A percentile compares a stretch with the other conserved stretches of the same genome.
These are phyloP conservation scores for Gnomoniopsis sp. DNA, from an alignment of 2,329 filamentous ascomycete species.

Conservation along the genomic window DNA sequence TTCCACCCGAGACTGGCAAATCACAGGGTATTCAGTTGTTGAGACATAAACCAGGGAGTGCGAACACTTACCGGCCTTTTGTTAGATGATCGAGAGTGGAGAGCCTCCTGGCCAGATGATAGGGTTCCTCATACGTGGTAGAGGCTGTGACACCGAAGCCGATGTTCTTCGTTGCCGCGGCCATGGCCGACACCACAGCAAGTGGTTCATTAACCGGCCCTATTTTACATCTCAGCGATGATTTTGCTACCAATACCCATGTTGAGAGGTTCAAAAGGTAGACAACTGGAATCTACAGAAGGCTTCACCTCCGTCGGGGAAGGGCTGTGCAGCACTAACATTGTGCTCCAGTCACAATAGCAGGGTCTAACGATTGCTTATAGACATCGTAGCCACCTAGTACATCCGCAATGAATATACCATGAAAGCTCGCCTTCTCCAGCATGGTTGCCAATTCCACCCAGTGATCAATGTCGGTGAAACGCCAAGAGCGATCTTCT, in stretches of 20 bases:
- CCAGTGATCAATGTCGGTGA: slow-evolving; percentile 61
- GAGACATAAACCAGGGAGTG: background rate
- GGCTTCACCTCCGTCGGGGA: background rate
- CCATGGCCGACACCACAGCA: slow-evolving; percentile 62
- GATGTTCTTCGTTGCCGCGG: slow-evolving; percentile 63
- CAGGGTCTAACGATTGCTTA: slow-evolving; percentile 55
- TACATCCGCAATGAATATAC: slow-evolving; percentile 66
- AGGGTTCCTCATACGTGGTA: slow-evolving; percentile 68
- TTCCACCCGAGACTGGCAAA: slow-evolving; percentile 42
- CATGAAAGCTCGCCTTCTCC: slow-evolving; percentile 61
- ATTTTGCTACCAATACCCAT: background rate
- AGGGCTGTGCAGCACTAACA: slow-evolving; percentile 31
- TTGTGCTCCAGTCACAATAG: slow-evolving; percentile 61
- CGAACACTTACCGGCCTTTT: slow-evolving; percentile 43
- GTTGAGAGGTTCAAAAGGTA: background rate
- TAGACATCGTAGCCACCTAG: slow-evolving; percentile 67
- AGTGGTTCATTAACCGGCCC: slow-evolving; percentile 66
- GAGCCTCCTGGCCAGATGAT: slow-evolving; percentile 61
- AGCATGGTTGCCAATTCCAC: slow-evolving; percentile 56
- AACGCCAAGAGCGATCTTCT: slow-evolving; percentile 58
- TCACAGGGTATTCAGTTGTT: background rate
- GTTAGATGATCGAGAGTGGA: slow-evolving; percentile 66
- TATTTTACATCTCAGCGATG: background rate
- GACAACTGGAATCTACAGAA: too few species aligned
- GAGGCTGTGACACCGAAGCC: slow-evolving; percentile 66